Evolutionary conservation across 352 stramenopile species (phyloP).

Genomic region (Lagenidium giganteum): DNA sequence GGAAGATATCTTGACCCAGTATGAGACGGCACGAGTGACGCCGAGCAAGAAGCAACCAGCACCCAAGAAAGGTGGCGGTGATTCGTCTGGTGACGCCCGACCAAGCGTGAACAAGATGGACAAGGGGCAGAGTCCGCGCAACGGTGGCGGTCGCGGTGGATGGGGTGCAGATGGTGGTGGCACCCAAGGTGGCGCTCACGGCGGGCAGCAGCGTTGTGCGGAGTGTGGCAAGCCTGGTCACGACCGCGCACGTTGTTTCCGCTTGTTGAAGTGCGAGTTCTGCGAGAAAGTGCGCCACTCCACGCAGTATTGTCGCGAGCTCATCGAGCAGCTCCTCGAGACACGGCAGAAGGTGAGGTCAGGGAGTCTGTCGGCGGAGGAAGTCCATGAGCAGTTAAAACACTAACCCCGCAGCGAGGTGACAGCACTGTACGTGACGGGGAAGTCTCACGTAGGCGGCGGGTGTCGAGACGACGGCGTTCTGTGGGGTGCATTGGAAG

Average conservation of each 20-base stretch:
- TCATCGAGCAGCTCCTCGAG: not conserved
- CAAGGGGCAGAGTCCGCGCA: too few species aligned
- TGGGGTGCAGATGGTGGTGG: too few species aligned
- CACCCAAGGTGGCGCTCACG: too few species aligned
- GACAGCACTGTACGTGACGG: constrained; percentile 12
- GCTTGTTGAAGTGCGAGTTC: not conserved
- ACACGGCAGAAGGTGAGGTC: not conserved
- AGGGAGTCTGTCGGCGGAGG: not conserved
- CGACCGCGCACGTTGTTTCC: not conserved
- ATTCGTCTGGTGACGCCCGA: not conserved
- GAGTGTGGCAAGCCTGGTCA: constrained; percentile 1
- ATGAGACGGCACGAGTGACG: constrained; percentile 5
- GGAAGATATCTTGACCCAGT: constrained; percentile 8
- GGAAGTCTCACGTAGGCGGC: too few species aligned
- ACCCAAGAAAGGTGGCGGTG: not conserved
- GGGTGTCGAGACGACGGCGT: too few species aligned
- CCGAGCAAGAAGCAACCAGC: constrained; percentile 3
- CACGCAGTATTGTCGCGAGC: not conserved
- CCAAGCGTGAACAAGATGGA: too few species aligned
- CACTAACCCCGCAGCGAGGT: constrained; percentile 6
- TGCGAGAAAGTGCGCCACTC: not conserved
- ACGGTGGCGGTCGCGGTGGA: too few species aligned
- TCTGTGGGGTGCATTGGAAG: too few species aligned
- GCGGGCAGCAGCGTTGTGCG: too few species aligned
- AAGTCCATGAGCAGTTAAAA: constrained; percentile 14